Evolutionary conservation across 2,329 filamentous ascomycete species (phyloP).

Genomic region (Aciculosporium take): DNA sequence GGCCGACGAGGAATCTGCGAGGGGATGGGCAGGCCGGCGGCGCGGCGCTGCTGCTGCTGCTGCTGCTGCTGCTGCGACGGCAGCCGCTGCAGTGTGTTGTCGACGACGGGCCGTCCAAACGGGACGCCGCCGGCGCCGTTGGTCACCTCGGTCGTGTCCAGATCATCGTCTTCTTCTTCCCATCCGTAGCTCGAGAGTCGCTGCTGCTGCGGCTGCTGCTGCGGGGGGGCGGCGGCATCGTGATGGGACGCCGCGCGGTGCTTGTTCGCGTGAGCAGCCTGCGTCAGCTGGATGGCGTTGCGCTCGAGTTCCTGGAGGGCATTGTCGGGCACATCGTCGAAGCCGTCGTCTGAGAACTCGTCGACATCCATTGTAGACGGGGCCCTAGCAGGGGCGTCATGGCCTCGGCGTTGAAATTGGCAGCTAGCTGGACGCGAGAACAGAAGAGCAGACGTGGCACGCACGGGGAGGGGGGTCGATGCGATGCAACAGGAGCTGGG

Average conservation of each 20-base stretch:
- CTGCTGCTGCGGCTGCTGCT: constrained; percentile 10
- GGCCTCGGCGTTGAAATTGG: constrained; percentile 2
- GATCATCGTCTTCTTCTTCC: constrained; percentile 41
- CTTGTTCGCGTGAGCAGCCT: constrained; percentile 23
- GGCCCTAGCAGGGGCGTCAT: constrained; percentile 6
- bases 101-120: constrained; percentile 21
- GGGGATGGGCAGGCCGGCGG: constrained; percentile 5
- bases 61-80: constrained; percentile 19
- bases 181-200: constrained; percentile 26
- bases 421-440: not conserved
- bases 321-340: constrained; percentile 45
- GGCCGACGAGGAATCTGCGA: constrained; percentile 13
- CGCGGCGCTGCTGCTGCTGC: constrained; percentile 17
- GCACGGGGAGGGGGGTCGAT: no score
- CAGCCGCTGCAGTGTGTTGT: constrained; percentile 22
- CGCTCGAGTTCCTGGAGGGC: constrained; percentile 48
- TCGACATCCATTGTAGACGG: constrained; percentile 28
- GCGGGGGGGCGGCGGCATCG: constrained; percentile 10
- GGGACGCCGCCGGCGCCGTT: constrained; percentile 31
- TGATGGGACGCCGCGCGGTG: constrained; percentile 11
- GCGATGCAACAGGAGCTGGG: not conserved
- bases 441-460: not conserved
- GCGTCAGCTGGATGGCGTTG: constrained; percentile 47
- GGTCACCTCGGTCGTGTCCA: constrained; percentile 43
- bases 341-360: constrained; percentile 49